Percentiles rank a stretch among this genome's conserved stretches.
Conservation (phyloP, 257 asterid genomes). For the Solanum pennellii region DNA sequence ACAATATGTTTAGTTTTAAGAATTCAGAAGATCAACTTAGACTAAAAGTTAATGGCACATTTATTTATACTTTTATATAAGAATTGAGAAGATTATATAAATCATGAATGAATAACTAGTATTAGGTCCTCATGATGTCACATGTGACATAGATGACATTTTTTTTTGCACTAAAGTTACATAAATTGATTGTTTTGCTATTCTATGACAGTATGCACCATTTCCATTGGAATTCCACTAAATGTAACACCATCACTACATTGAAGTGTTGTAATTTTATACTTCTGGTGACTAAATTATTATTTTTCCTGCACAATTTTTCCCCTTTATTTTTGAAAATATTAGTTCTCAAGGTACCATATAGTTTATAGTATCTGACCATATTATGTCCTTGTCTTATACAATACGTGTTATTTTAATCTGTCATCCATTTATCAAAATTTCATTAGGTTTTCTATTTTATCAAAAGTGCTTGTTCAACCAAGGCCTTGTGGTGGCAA, state of each 20-base stretch:
- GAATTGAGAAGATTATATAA: not conserved
- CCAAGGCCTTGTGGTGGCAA: not conserved
- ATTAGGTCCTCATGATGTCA: not conserved
- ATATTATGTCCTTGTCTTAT: not conserved
- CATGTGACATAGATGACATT: not conserved
- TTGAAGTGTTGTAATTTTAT: not conserved
- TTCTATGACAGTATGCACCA: not conserved
- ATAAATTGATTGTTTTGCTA: not conserved
- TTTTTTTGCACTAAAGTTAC: not conserved
- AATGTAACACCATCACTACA: not conserved
- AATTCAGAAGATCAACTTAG: not conserved
- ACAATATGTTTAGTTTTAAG: not conserved
- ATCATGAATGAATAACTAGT: not conserved
- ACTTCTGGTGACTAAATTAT: not conserved
- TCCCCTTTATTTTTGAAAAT: not conserved
- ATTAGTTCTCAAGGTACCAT: not conserved
- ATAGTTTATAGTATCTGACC: not conserved
- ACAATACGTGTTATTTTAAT: not conserved
- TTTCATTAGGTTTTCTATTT: not conserved
- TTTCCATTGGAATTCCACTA: not conserved
- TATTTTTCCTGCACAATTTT: not conserved
- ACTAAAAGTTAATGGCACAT: not conserved
- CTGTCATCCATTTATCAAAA: not conserved
- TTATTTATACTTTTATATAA: no score
- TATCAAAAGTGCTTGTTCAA: not conserved